Base-by-base conservation (phyloP, 2,329 filamentous ascomycete genomes). In the Talaromyces atroroseus region DNA sequence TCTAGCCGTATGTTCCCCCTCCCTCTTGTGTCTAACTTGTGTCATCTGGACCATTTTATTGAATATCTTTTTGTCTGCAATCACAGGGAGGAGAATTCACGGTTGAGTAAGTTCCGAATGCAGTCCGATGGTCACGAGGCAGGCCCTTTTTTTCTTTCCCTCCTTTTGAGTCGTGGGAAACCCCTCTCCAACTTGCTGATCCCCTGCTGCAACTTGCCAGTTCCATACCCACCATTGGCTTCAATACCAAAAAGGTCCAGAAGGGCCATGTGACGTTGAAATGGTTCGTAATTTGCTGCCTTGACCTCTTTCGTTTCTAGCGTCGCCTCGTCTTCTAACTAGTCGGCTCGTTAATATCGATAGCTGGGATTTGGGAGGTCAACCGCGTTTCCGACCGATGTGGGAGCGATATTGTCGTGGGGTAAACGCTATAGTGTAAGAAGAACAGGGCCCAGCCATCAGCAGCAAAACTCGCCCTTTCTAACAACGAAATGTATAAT, bases 361-460 rank as follows among this genome's bases (percentile, higher is more conserved):
- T 48, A 86, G 84, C 76, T 99, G 94, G 94, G 94, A 99, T 78
- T 85, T 99, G 62, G 94, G 94, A 65, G 94, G 94, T 54, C 94
- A 99, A 76, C 92, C 94, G 65, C 85, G 92, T 63, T 99, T 97
- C 78, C 89, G 94, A 68, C 89, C 90, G 65, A 99, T 99, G 94
- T 99, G 94, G 94, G 94, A 99, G 80, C 83, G 94, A 69, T 99
- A 99, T 74, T 97, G 94, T 76, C 90, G 92, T 62, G 94, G 91
- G 52, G 94, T 97, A 64, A 96, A 95, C 76, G 92, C 92, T 65
- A 96, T 99, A 65, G 89, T 99, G 82, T 87, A 80, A 73, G 80
- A 60, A 8, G 5, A 29, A n/a, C n/a, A n/a, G n/a, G 26, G 7
- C 5, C 50, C 48, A n/a, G 5, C 3, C n/a, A 40, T 40, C 14